Evolutionary conservation across 140 eudicot genomes (phyloP).

Genomic region (Flaveria floridana): DNA sequence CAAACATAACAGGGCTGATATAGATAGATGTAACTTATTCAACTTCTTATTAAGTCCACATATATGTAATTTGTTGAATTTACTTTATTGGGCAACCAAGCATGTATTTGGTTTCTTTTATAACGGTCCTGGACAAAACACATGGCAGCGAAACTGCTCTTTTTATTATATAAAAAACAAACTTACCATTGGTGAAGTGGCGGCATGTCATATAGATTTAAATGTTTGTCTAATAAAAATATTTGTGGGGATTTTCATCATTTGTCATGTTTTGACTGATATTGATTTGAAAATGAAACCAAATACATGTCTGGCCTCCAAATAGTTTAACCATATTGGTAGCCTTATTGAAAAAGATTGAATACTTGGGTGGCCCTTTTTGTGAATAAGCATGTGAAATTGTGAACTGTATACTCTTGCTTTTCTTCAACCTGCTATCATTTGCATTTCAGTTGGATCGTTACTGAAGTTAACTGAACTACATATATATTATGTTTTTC

Average conservation of each 20-base stretch:
- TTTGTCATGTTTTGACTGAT: background rate
- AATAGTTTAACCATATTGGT: background rate
- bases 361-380: background rate
- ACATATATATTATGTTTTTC: background rate
- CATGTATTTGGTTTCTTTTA: background rate
- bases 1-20: background rate
- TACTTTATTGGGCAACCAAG: slow-evolving; percentile 1
- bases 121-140: background rate
- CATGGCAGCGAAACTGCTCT: background rate
- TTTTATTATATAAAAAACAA: background rate
- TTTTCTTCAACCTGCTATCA: background rate
- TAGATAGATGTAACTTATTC: background rate
- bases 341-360: too few species aligned
- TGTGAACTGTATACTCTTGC: background rate
- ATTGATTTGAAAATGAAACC: background rate
- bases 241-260: background rate
- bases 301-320: background rate
- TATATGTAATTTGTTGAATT: background rate
- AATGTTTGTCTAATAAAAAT: background rate
- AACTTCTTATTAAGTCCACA: background rate
- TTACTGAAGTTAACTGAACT: background rate
- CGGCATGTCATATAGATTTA: background rate
- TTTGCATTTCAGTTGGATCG: slow-evolving; percentile 4
- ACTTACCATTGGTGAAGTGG: background rate
- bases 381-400: background rate